phyloP scores from a whole-genome alignment of 768 basidiomycete species.

The Daedaleopsis nitida region DNA sequence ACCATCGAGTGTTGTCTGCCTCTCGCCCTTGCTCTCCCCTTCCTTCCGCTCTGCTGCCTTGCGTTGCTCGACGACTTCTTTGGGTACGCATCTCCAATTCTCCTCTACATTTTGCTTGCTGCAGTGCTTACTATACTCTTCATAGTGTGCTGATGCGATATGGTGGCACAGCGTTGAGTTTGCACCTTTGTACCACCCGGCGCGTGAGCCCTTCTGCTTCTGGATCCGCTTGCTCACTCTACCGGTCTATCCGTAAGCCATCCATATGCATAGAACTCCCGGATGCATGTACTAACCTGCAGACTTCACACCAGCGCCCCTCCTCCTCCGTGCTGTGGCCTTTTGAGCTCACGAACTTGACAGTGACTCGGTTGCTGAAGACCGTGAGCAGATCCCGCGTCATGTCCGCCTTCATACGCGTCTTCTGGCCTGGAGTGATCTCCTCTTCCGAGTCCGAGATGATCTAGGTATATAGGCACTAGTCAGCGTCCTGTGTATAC shows the following conservation, averaged over 20 bases:
- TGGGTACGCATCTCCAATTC: background rate
- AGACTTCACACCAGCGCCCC: background rate
- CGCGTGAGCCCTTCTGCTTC: background rate
- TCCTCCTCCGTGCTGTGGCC: background rate
- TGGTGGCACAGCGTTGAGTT: background rate
- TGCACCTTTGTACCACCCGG: background rate
- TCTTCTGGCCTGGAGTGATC: background rate
- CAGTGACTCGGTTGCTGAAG: background rate
- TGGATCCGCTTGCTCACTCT: background rate
- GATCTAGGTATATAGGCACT: too few relatives aligned
- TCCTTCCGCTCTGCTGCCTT: background rate
- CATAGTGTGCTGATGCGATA: background rate
- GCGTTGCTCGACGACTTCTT: too few relatives aligned
- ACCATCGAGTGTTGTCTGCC: constrained; percentile 1
- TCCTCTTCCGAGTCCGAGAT: too few relatives aligned
- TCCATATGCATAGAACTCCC: background rate
- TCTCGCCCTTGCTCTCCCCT: background rate
- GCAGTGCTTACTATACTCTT: background rate
- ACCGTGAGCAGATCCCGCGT: background rate
- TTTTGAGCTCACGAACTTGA: background rate
- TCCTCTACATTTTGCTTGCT: background rate
- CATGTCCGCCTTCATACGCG: background rate
- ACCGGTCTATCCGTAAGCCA: background rate
- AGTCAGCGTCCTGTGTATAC: too few relatives aligned
- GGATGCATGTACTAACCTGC: background rate